Evolutionary conservation across 306 rosid species (phyloP).

Genomic region (Trifolium dubium): DNA sequence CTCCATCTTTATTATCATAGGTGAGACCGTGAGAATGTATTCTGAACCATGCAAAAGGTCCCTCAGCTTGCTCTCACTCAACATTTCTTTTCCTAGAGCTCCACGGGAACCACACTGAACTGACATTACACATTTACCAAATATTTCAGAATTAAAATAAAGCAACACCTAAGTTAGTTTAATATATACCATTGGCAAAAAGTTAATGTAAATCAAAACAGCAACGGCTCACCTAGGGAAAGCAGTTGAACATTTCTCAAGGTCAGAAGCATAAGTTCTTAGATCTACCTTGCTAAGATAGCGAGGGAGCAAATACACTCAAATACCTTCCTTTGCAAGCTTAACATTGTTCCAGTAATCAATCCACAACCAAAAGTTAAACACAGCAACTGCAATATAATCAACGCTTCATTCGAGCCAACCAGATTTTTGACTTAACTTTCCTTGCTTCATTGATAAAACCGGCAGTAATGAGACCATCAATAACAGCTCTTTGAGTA

Average conservation of each 20-base stretch:
- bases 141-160: slow-evolving; percentile 13
- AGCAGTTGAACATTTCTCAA: slow-evolving; percentile 95
- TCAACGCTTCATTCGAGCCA: slow-evolving; percentile 50
- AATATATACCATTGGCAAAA: not conserved
- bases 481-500: slow-evolving; percentile 67
- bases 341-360: slow-evolving; percentile 9
- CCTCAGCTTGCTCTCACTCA: slow-evolving; percentile 88
- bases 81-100: slow-evolving; percentile 67
- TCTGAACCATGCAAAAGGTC: slow-evolving; percentile 93
- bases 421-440: slow-evolving; percentile 50
- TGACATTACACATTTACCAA: slow-evolving; percentile 45
- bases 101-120: slow-evolving; percentile 90
- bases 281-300: slow-evolving; percentile 91
- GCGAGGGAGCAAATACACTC: slow-evolving; percentile 72
- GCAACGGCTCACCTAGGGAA: slow-evolving; percentile 66
- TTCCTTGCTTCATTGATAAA: slow-evolving; percentile 64
- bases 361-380: slow-evolving; percentile 2
- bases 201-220: slow-evolving; percentile 21
- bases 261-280: slow-evolving; percentile 78
- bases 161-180: not conserved
- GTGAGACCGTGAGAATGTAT: slow-evolving; percentile 88
- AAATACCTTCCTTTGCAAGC: not conserved
- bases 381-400: slow-evolving; percentile 17
- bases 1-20: slow-evolving; percentile 84
- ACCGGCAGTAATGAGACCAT: slow-evolving; percentile 64